Base-by-base conservation (phyloP, 805 yeast genomes). In the Peterozyma xylosa region DNA sequence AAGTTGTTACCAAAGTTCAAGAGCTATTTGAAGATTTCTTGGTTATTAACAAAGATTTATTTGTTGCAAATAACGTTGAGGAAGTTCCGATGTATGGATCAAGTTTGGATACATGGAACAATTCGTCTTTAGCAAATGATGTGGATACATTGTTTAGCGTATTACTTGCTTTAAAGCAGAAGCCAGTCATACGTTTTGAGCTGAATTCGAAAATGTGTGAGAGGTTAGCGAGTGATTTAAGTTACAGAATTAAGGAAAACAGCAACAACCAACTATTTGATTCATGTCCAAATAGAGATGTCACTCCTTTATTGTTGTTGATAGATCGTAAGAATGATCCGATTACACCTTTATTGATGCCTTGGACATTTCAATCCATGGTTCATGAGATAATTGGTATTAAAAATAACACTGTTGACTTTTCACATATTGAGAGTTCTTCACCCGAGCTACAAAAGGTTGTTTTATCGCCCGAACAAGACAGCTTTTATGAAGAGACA, bases 331-430 rank as follows among this genome's bases (percentile, higher is more conserved):
- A 80, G 46, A 84, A 78, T 55, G 99, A 93, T 62, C 97, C 99
- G 2, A 70, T 91, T 11, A 91, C 99, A 0, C 97, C 99, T 1
- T 70, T 93, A 30, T 65, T 93, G 40, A 78, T 83, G 35, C 99
- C 98, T 2, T 93, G 99, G 99, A 90, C 99, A 1, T 93, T 88
- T 63, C 98, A 91, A 58, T 86, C 96, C 2, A 91, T 93, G 98
- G 87, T 93, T 14, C 96, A 91, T 59, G 98, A 95, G 59, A 73
- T 89, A 17, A 67, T 93, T 30, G 96, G 91, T 2, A 86, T 93
- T 46, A 66, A 71, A 32, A 83, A 88, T 56, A 91, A 93, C 53
- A 75, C 90, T 2, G 95, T 88, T 3, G 83, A 79, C 52, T 60
- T 90, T 33, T 67, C 81, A 0, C 54, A 62, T 1, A 71, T 77